Base-by-base conservation (phyloP, 805 yeast species). In the Schwanniomyces pseudopolymorphus region DNA sequence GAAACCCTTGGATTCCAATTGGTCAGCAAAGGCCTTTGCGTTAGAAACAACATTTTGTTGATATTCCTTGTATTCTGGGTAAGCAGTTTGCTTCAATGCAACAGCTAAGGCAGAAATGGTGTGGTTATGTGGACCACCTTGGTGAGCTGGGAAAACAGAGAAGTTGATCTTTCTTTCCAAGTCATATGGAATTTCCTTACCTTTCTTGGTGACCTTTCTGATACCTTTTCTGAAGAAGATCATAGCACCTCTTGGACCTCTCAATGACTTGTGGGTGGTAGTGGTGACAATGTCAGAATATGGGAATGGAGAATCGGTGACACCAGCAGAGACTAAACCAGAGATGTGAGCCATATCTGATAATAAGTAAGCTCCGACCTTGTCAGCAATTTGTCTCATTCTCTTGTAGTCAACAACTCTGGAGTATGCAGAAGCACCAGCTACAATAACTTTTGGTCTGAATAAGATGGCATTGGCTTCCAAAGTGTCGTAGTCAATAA, bases 191-290 rank as follows among this genome's bases (percentile, higher is more conserved):
- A 89, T 76, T 73, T 90, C 96, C 75, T 89, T 88, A 63, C 98
- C 98, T 60, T 89, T 87, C 78, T 91, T 90, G 19, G 40, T 87
- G 56, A 84, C 82, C 49, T 86, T 83, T 80, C 96, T 84, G 50
- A 91, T 83, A 60, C 99, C 99, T 70, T 86, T 87, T 80, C 98
- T 89, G 84, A 87, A 94, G 80, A 94, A 94, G 70, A 94, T 94
- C 97, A 94, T 92, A 48, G 99, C 97, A 72, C 99, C 99, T 79
- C 99, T 89, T 69, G 99, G 99, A 51, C 99, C 99, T 78, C 99
- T 88, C 64, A 94, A 81, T 33, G 98, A 91, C 78, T 94, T 94
- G 81, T 94, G 99, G 50, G 99, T 92, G 49, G 99, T 92, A 60
- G 99, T 94, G 56, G 99, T 94, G 65, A 94, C 99, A 58, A 94